Evolutionary conservation across 805 yeast species (phyloP).

Genomic region (Pichia kluyveri): DNA sequence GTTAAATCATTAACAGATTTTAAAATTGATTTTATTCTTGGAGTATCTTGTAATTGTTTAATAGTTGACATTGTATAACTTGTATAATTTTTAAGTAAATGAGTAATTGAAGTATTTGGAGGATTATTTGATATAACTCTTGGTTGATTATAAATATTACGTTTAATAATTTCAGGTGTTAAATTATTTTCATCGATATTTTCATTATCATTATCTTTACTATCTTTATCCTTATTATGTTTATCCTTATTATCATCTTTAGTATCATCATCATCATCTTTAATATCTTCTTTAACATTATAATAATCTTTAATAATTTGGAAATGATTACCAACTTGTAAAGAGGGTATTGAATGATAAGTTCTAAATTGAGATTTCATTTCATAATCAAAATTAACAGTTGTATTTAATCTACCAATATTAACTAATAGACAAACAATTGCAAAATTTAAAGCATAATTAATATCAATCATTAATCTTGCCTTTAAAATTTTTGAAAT

Average conservation of each 20-base stretch:
- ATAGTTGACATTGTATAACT: conserved; percentile 36
- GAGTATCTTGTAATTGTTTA: conserved; percentile 89
- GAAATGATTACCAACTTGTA: conserved; percentile 58
- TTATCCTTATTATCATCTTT: no score
- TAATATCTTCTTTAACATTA: conserved; percentile 1
- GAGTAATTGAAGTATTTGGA: conserved; percentile 1
- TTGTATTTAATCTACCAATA: conserved; percentile 90
- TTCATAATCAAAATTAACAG: conserved; percentile 88
- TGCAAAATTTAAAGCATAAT: conserved; percentile 27
- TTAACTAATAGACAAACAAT: conserved; percentile 68
- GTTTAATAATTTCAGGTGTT: not conserved
- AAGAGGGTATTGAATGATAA: conserved; percentile 85
- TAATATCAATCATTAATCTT: conserved; percentile 53
- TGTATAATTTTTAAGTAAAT: conserved; percentile 18
- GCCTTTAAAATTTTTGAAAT: conserved; percentile 79
- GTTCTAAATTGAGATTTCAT: conserved; percentile 92
- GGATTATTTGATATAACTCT: not conserved
- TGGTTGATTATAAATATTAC: not conserved
- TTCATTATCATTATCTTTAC: not conserved
- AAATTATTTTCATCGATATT: no score
- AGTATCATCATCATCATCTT: not conserved
- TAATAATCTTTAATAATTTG: conserved; percentile 20
- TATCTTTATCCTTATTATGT: no score
- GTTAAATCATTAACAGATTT: conserved; percentile 78
- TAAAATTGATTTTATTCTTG: conserved; percentile 79